Base-by-base conservation (phyloP, 2,329 filamentous ascomycete genomes). In the Metarhizium humberi region DNA sequence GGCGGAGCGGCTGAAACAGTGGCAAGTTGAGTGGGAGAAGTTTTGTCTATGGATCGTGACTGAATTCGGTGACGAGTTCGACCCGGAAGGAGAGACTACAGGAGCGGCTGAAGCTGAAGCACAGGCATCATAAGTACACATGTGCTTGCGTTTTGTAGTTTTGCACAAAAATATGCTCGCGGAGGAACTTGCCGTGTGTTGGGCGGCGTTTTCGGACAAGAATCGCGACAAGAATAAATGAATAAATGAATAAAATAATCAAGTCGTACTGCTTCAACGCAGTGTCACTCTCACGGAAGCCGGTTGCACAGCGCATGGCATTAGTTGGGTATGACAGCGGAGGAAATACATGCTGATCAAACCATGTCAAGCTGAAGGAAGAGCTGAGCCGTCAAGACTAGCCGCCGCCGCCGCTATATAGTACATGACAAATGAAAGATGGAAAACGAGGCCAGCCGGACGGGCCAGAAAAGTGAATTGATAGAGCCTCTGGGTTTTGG, bases 1-100 rank as follows among this genome's bases (percentile, higher is more conserved):
- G 67, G 88, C 88, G 0, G 67, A 84, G 67, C 78, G 86, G 59
- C 71, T 97, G 69, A 83, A 84, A 67, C 79, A 92, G 69, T 96
- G 92, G 90, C 80, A 82, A 51, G 73, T 82, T 40, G 82, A 88
- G 61, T 97, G 92, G 84, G 92, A 97, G 75, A 79, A 82, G 65
- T 97, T 94, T 67, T 97, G 92, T 66, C 78, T 90, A 54, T 96
- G 91, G 91, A 78, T 97, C 48, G 87, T 96, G 10, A 77, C 84
- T 42, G 88, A 95, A 72, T 95, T 81, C 63, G 78, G 75, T 8
- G 76, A 78, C 0, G 84, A 92, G 70, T 92, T 81, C 54, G 75
- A 68, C 38, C 63, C 55, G 0, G 64, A 67, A 13, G 61, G 59
- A 10, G 55, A 52, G 13, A 54, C 45, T 5, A 49, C 11, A 10